Evolutionary conservation across 1,284 basidiomycete species (phyloP), one percentile per base, ranked within the genome.

Genomic region (Leccinum pachyderme): DNA sequence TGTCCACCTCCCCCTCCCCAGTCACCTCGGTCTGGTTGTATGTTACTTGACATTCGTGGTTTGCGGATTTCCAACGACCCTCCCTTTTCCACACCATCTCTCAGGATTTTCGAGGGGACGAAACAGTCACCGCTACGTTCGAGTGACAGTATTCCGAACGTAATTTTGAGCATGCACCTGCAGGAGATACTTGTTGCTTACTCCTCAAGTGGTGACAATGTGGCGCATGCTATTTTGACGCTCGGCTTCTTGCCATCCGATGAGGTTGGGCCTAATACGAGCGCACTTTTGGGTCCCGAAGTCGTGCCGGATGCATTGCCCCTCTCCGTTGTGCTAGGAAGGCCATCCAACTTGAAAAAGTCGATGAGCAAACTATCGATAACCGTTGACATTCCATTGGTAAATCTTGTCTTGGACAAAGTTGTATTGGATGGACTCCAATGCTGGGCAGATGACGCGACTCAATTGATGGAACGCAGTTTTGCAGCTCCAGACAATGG

Each of bases 391-490:
- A 71, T 94, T 25, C 91, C 93, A 11, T 86, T 84, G 2, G 71
- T 89, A 5, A 78, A 85, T 61, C 72, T 83, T 22, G 74, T 82
- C 49, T 63, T 94, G 49, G 78, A 82, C 4, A 93, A 93, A 65
- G 64, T 73, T 6, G 61, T 75, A 2, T 70, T 94, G 7, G 91
- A 95, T 66, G 83, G 83, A 11, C 68, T 97, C 15, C 93, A 95
- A 68, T 87, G 87, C 62, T 91, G 90, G 79, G 86, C 85, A 7
- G 95, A 98, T 66, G 93, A 95, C 66, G 70, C 87, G 24, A 77
- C 84, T 5, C 91, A 91, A 65, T 80, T 88, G 58, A 65, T 86
- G 2, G 89, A 84, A 51, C 71, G 66, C 24, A 65, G 70, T 28
- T 67, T 72, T 62, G 57, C 58, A 35, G 53, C 56, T 12, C 47